Conservation (phyloP, 371 early-diverging fungal genomes). For the Choanephora cucurbitarum region DNA sequence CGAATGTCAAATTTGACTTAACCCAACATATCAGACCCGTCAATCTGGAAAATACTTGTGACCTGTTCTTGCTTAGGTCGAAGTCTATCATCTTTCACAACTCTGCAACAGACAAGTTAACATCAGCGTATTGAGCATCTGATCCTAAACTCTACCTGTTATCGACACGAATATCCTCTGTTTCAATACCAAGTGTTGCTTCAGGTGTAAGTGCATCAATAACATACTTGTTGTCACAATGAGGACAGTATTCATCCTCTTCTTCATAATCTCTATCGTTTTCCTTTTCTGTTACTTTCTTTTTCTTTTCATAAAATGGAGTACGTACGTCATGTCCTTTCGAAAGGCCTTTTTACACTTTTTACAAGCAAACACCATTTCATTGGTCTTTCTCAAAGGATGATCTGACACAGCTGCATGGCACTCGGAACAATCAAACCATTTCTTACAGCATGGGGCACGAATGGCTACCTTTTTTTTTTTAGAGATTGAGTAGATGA, state of each 20-base stretch:
- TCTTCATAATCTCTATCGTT: constrained; percentile 82
- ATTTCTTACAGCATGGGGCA: constrained; percentile 91
- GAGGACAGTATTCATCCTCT: constrained; percentile 95
- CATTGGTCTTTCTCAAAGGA: constrained; percentile 75
- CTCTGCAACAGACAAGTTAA: constrained; percentile 19
- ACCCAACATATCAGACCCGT: constrained; percentile 44
- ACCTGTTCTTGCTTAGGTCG: constrained; percentile 24
- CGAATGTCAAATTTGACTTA: constrained; percentile 15
- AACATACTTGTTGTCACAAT: constrained; percentile 96
- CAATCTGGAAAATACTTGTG: constrained; percentile 43
- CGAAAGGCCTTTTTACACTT: constrained; percentile 97
- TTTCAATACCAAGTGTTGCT: constrained; percentile 85
- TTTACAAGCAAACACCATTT: constrained; percentile 97
- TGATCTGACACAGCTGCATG: constrained; percentile 87
- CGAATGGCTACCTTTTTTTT: constrained; percentile 80
- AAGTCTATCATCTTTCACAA: constrained; percentile 39
- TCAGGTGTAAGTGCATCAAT: constrained; percentile 90
- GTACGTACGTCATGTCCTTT: constrained; percentile 80
- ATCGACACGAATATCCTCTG: constrained; percentile 84
- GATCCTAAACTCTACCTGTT: constrained; percentile 58
- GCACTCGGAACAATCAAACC: constrained; percentile 98
- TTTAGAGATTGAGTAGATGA: background rate
- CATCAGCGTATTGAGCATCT: background rate
- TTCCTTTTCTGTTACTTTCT: background rate
- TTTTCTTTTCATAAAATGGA: background rate